Percentiles rank a stretch among this genome's conserved stretches.
Conservation (phyloP, 148 eudicot genomes). For the Euryodendron excelsum region DNA sequence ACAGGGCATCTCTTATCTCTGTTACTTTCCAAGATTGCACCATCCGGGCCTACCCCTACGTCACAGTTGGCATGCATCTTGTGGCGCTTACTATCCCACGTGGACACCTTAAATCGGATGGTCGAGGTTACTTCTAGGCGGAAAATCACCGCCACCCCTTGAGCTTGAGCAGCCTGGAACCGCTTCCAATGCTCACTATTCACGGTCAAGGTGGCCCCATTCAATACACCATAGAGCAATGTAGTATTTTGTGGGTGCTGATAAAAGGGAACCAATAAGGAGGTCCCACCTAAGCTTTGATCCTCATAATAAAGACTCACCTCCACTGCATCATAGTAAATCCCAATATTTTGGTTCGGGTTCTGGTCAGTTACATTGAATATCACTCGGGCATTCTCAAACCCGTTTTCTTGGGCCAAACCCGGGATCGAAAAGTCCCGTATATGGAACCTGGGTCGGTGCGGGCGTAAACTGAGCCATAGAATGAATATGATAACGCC, state of each 20-base stretch:
- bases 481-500: conserved; percentile 67
- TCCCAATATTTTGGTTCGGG: conserved; percentile 56
- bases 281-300: conserved; percentile 40
- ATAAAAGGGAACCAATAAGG: conserved; percentile 50
- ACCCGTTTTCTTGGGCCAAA: conserved; percentile 44
- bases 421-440: conserved; percentile 54
- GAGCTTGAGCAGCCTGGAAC: conserved; percentile 35
- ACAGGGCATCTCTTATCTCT: conserved; percentile 51
- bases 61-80: conserved; percentile 68
- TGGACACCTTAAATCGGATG: conserved; percentile 65
- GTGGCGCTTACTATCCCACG: conserved; percentile 56
- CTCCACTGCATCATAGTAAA: conserved; percentile 56
- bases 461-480: conserved; percentile 83
- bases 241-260: conserved; percentile 62
- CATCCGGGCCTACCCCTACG: conserved; percentile 61
- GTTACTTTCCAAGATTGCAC: conserved; percentile 40
- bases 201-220: conserved; percentile 49
- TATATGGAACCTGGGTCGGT: conserved; percentile 62
- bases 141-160: conserved; percentile 51
- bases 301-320: conserved; percentile 45
- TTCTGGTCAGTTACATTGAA: conserved; percentile 70
- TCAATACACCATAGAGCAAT: conserved; percentile 27
- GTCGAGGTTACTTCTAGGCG: conserved; percentile 54
- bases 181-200: conserved; percentile 43
- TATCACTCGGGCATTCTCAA: conserved; percentile 37